A percentile compares a stretch with the other conserved stretches of the same genome.
phyloP scores from a whole-genome alignment of 768 basidiomycete genomes.

The Russula vinacea region DNA sequence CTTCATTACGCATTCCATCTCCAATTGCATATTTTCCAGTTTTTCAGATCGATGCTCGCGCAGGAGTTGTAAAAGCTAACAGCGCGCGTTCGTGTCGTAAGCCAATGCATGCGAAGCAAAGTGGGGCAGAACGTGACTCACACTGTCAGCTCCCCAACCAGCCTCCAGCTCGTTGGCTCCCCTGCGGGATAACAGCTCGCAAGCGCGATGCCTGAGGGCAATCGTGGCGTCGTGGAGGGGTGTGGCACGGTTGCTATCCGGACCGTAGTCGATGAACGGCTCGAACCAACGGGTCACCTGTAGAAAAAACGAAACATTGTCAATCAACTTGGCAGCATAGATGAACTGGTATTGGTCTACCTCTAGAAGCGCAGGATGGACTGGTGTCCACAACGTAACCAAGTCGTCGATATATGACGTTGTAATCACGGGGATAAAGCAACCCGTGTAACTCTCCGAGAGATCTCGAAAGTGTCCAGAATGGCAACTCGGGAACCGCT shows the following conservation, averaged over 20 bases:
- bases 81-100: not conserved
- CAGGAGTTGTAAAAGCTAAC: constrained; percentile 6
- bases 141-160: not conserved
- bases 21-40: not conserved
- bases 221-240: constrained; percentile 23
- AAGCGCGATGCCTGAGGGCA: constrained; percentile 8
- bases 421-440: constrained; percentile 8
- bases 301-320: not conserved
- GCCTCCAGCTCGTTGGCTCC: not conserved
- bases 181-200: constrained; percentile 1
- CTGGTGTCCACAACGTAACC: not conserved
- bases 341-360: not conserved
- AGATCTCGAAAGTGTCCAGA: constrained; percentile 5
- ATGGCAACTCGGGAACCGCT: not conserved
- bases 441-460: not conserved
- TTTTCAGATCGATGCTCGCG: not conserved
- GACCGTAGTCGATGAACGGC: constrained; percentile 22
- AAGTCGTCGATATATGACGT: constrained; percentile 17
- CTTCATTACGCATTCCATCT: not conserved
- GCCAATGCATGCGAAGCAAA: too few species aligned
- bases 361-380: constrained; percentile 17
- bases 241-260: constrained; percentile 9
- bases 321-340: not conserved
- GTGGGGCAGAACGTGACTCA: not conserved
- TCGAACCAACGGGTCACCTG: constrained; percentile 25